A percentile compares a stretch with the other conserved stretches of the same genome.
Evolutionary conservation across 371 early-diverging fungal genomes (phyloP).

Genomic region (Mycotypha africana): DNA sequence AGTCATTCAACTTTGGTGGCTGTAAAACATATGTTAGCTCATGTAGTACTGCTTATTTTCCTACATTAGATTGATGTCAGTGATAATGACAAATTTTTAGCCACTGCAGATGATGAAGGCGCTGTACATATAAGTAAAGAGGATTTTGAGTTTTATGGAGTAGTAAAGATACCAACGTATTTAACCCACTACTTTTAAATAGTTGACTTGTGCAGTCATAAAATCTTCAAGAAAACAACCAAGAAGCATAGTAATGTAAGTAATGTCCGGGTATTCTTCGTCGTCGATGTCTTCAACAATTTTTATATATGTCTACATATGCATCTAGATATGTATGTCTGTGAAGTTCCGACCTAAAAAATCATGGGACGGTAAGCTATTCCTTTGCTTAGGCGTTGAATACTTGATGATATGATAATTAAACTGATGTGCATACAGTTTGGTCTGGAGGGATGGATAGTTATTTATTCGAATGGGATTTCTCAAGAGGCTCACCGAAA

Average conservation of each 20-base stretch:
- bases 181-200: too few species aligned
- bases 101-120: slow-evolving; percentile 40
- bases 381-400: too few species aligned
- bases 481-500: slow-evolving; percentile 28
- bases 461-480: slow-evolving; percentile 39
- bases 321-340: slow-evolving; percentile 43
- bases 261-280: too few species aligned
- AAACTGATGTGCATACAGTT: slow-evolving; percentile 17
- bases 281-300: too few species aligned
- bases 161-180: too few species aligned
- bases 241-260: slow-evolving; percentile 37
- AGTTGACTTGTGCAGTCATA: slow-evolving; percentile 39
- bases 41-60: neutral
- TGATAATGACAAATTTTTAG: slow-evolving; percentile 32
- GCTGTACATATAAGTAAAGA: slow-evolving; percentile 36
- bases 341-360: slow-evolving; percentile 35
- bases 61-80: slow-evolving; percentile 35
- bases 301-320: too few species aligned
- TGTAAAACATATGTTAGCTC: neutral
- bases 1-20: neutral
- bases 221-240: slow-evolving; percentile 30
- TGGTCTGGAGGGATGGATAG: slow-evolving; percentile 50
- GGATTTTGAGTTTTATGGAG: too few species aligned
- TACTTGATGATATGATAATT: too few species aligned
- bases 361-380: slow-evolving; percentile 39